Evolutionary conservation across 305 asterid genomes (phyloP), one percentile per base, ranked within the genome.

Genomic region (Rubia occidens): DNA sequence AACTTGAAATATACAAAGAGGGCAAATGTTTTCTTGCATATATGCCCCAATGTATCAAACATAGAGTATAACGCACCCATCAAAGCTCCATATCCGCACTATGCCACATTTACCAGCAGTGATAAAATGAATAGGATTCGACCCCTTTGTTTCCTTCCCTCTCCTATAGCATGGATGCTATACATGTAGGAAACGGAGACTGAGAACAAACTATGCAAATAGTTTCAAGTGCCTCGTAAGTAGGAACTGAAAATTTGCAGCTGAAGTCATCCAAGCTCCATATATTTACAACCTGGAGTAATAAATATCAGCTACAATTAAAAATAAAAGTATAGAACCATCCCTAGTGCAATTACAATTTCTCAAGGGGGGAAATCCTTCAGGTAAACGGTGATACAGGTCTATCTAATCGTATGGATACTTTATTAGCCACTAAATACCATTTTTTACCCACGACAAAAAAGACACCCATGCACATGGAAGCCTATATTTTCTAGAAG

Each of bases 71-170:
- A 61, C 86, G 60, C 78, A 95, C 99, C 96, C 94, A 72, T 91
- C 86, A 58, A 96, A 87, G 73, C 78, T 89, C 99, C 98, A 95
- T 79, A 95, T 84, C 72, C 96, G 86, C 71, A 91, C 90, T 71
- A 91, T 72, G 71, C 95, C 99, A 66, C 96, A 96, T 76, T 95
- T 98, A 75, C 99, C 99, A 75, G 89, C 96, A 40, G 97, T 91
- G 67, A 91, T 58, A 74, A 91, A 95, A 64, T 80, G 82, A 78
- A 85, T 56, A 60, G 93, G 81, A 42, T 87, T 81, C 64, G 85
- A 75, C 71, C 72, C 83, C 67, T 72, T 82, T 68, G 73, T 82
- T 78, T 78, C 77, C 86, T 84, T 88, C 72, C 82, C 84, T 20
- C 76, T 78, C 72, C 78, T 79, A 72, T 24, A 78, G 54, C 74